Evolutionary conservation across 768 basidiomycete species (phyloP).

Genomic region (Mycena chlorophos): DNA sequence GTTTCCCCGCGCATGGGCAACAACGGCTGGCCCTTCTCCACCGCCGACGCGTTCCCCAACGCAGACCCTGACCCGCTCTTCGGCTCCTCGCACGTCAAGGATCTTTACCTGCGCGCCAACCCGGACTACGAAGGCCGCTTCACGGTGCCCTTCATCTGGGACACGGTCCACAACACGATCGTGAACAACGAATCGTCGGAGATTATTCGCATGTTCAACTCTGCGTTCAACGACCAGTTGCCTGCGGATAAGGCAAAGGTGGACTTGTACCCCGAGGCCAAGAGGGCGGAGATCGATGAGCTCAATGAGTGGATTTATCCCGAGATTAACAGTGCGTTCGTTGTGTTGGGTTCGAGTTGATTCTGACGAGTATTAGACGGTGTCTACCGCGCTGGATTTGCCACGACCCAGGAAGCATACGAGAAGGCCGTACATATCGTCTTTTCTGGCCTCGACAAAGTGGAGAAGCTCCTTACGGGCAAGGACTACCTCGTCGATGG

Average conservation of each 20-base stretch:
- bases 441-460: constrained; percentile 76
- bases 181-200: constrained; percentile 97
- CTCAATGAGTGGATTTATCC: constrained; percentile 87
- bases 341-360: not conserved
- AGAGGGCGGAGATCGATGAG: constrained; percentile 75
- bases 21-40: constrained; percentile 87
- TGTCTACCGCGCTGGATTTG: constrained; percentile 90
- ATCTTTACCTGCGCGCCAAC: constrained; percentile 79
- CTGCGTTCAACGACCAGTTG: constrained; percentile 73
- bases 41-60: constrained; percentile 63
- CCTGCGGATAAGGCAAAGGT: constrained; percentile 54
- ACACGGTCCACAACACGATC: constrained; percentile 75
- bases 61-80: constrained; percentile 78
- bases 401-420: constrained; percentile 79
- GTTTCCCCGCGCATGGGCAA: constrained; percentile 87
- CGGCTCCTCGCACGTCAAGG: constrained; percentile 69
- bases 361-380: constrained; percentile 51
- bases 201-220: constrained; percentile 93
- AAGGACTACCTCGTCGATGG: constrained; percentile 86
- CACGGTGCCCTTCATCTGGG: constrained; percentile 92
- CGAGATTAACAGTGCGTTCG: constrained; percentile 71
- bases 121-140: constrained; percentile 75
- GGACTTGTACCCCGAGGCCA: constrained; percentile 24
- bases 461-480: constrained; percentile 74
- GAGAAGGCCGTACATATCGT: constrained; percentile 70